These are phyloP conservation scores for Domatiomyces catenatus DNA, from an alignment of 2,329 filamentous ascomycete genomes.

Conservation along the genomic window DNA sequence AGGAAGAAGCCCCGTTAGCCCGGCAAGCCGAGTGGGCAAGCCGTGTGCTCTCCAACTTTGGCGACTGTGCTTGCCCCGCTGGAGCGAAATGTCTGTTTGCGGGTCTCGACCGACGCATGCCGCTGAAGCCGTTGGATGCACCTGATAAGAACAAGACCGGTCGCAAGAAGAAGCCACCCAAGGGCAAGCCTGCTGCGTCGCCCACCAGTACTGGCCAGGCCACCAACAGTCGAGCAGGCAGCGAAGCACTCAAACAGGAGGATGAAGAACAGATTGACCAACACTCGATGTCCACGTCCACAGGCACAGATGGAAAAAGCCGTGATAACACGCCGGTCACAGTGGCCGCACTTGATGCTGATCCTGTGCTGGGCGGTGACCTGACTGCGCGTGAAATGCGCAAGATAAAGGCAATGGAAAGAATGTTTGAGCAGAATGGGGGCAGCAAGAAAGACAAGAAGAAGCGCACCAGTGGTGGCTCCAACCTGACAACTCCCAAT, in stretches of 20 bases:
- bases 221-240: conserved; percentile 44
- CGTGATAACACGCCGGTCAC: conserved; percentile 47
- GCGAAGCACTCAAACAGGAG: conserved; percentile 37
- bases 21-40: conserved; percentile 31
- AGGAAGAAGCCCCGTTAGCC: conserved; percentile 12
- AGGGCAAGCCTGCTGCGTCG: conserved; percentile 33
- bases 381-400: conserved; percentile 47
- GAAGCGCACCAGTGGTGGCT: conserved; percentile 41
- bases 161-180: conserved; percentile 36
- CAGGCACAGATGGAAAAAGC: conserved; percentile 40
- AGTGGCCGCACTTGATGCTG: conserved; percentile 28
- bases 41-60: conserved; percentile 34
- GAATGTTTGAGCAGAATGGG: conserved; percentile 42
- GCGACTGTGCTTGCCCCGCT: conserved; percentile 32
- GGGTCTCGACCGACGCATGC: conserved; percentile 29
- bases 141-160: conserved; percentile 28
- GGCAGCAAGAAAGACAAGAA: conserved; percentile 36
- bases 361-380: conserved; percentile 30
- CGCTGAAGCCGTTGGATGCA: conserved; percentile 21
- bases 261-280: conserved; percentile 43
- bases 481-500: conserved; percentile 36
- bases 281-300: conserved; percentile 42
- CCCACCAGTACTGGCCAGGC: conserved; percentile 38
- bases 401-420: conserved; percentile 47
- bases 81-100: conserved; percentile 26